Conservation (phyloP, 2,329 filamentous ascomycete species). For the Aspergillus arachidicola region DNA sequence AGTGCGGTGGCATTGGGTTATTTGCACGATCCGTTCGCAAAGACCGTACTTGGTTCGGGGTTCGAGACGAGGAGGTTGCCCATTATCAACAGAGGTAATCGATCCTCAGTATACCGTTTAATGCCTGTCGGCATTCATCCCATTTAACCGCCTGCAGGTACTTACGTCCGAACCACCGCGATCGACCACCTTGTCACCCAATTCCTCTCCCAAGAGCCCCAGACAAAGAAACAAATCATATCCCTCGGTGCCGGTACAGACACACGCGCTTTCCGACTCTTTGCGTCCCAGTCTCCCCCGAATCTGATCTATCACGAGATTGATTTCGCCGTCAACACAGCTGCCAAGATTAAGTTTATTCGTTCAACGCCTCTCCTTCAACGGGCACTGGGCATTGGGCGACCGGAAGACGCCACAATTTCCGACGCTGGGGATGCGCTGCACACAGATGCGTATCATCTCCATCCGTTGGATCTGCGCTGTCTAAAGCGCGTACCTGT, state of each 20-base stretch:
- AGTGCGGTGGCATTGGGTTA: conserved; percentile 88
- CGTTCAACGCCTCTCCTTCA: conserved; percentile 35
- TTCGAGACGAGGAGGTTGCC: conserved; percentile 69
- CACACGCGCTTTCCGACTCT: conserved; percentile 79
- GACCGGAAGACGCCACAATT: conserved; percentile 36
- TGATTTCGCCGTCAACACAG: conserved; percentile 78
- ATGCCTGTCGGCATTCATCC: not conserved
- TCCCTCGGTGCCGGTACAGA: conserved; percentile 94
- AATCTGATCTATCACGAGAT: conserved; percentile 82
- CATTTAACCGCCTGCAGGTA: conserved; percentile 58
- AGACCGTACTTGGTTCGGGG: conserved; percentile 62
- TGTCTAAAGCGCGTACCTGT: conserved; percentile 41
- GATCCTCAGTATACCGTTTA: not conserved
- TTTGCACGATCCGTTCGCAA: conserved; percentile 77
- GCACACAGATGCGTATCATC: conserved; percentile 51
- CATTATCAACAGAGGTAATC: conserved; percentile 88
- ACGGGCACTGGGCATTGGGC: conserved; percentile 32
- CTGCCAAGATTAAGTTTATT: conserved; percentile 61
- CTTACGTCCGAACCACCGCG: conserved; percentile 85
- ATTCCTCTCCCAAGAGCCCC: conserved; percentile 61
- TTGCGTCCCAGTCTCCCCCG: conserved; percentile 50
- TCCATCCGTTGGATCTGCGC: conserved; percentile 73
- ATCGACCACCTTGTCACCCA: conserved; percentile 75
- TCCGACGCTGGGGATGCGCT: conserved; percentile 46
- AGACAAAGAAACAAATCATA: conserved; percentile 68